These are phyloP conservation scores for Arthrinium puccinioides DNA, from an alignment of 2,329 filamentous ascomycete species.

Conservation along the genomic window DNA sequence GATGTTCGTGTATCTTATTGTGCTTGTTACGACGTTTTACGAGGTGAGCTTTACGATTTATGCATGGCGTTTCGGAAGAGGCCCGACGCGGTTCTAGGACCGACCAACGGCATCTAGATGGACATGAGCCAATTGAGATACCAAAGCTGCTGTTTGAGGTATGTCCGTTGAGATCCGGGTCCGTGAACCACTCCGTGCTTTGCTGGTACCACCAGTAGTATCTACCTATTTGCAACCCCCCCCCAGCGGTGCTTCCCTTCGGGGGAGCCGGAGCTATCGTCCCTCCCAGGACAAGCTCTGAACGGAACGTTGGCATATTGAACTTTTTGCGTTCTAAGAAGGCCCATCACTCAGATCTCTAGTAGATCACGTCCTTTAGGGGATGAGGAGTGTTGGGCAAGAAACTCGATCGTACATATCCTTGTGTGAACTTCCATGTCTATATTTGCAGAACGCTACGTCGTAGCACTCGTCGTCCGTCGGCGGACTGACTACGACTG, in stretches of 20 bases:
- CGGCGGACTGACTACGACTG: too few species aligned
- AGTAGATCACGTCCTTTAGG: conserved; percentile 15
- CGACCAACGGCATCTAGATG: too few species aligned
- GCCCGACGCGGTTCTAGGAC: too few species aligned
- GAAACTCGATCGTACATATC: conserved; percentile 29
- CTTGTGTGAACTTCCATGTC: background rate
- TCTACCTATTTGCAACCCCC: conserved; percentile 3
- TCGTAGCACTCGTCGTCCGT: too few species aligned
- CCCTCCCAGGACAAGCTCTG: conserved; percentile 62
- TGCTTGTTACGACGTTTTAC: too few species aligned
- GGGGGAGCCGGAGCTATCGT: conserved; percentile 66
- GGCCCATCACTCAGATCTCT: conserved; percentile 22
- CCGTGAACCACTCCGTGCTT: too few species aligned
- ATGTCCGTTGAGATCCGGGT: too few species aligned
- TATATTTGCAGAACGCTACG: too few species aligned
- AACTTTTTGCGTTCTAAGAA: conserved; percentile 27
- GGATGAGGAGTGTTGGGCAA: conserved; percentile 27
- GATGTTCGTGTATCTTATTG: too few species aligned
- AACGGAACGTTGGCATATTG: conserved; percentile 78
- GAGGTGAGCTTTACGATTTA: background rate
- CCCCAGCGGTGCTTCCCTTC: conserved; percentile 68
- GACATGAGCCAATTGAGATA: conserved; percentile 8
- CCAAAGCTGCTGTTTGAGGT: too few species aligned
- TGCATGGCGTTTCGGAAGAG: conserved; percentile 7
- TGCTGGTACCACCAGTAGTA: too few species aligned